Evolutionary conservation across 176 grass and related monocot species (phyloP), one percentile per base, ranked within the genome.

Genomic region (Oryza nivara): DNA sequence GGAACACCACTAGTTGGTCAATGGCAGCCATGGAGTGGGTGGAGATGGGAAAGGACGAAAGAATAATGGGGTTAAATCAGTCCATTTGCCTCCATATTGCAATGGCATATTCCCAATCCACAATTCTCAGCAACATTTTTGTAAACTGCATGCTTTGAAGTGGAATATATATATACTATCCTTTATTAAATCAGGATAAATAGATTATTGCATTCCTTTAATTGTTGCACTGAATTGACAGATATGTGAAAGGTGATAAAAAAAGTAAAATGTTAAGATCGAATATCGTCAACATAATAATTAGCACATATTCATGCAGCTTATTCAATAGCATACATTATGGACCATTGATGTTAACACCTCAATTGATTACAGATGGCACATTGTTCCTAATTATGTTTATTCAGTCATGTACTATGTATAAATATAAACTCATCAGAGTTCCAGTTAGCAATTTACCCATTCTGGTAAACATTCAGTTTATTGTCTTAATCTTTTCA

Each of bases 181-280:
- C 13, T 14, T 49, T 67, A 74, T 17, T 26, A 46, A 54, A 83
- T 79, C 34, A 56, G 7, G 38, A 58, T 7, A 15, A 16, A 7
- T 13, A 68, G 12, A 74, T 61, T 84, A 36, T 46, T 9, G 22
- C 56, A 64, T 54, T 82, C 72, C 15, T 61, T 75, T 43, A 52
- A n/a, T 36, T 23, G 0, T 74, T 61, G 28, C 38, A 81, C 79
- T 69, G 49, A 49, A 75, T 47, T 17, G 12, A 9, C 4, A 74
- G 16, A 84, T 0, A 79, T 67, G 67, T 44, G 43, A 44, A 44
- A 44, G 43, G 43, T 44, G 43, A 44, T 44, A 44, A 44, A 44
- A 10, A 4, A 67, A 40, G 75, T 17, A 26, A 76, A 54, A 74
- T 36, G 44, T 73, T 83, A 73, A 84, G 63, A 80, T 78, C 25